Conservation (phyloP, 2,329 filamentous ascomycete genomes). For the Ceratocystis diversiconidia region DNA sequence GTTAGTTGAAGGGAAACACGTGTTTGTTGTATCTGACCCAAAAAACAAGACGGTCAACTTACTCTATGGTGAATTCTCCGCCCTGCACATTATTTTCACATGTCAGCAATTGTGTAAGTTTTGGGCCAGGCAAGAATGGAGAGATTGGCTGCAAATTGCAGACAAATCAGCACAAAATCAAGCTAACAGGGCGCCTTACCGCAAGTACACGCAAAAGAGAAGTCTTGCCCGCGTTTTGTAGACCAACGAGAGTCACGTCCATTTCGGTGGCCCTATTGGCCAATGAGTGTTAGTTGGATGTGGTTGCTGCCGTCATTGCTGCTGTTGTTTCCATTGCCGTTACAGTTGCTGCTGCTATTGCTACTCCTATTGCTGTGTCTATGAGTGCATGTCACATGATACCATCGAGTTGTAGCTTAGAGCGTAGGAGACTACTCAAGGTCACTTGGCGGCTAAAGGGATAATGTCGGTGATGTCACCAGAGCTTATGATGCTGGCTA, state of each 20-base stretch:
- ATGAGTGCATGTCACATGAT: background rate
- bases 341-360: background rate
- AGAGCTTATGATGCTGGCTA: background rate
- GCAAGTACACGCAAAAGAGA: conserved; percentile 85
- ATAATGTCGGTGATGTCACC: background rate
- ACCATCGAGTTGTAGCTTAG: background rate
- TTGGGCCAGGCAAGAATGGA: background rate
- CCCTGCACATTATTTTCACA: conserved; percentile 42
- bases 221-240: conserved; percentile 97
- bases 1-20: conserved; percentile 7
- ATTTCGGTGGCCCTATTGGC: conserved; percentile 81
- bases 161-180: background rate
- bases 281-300: conserved; percentile 6
- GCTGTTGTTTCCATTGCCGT: background rate
- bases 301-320: background rate
- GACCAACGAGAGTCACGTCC: conserved; percentile 97
- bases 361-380: background rate
- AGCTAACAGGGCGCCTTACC: conserved; percentile 45
- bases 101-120: background rate
- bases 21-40: background rate
- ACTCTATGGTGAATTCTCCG: conserved; percentile 98
- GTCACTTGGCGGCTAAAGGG: background rate
- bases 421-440: background rate
- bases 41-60: conserved; percentile 34
- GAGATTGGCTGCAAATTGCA: background rate